These are phyloP conservation scores for Fusarium foetens DNA, from an alignment of 2,329 filamentous ascomycete genomes.

Conservation along the genomic window DNA sequence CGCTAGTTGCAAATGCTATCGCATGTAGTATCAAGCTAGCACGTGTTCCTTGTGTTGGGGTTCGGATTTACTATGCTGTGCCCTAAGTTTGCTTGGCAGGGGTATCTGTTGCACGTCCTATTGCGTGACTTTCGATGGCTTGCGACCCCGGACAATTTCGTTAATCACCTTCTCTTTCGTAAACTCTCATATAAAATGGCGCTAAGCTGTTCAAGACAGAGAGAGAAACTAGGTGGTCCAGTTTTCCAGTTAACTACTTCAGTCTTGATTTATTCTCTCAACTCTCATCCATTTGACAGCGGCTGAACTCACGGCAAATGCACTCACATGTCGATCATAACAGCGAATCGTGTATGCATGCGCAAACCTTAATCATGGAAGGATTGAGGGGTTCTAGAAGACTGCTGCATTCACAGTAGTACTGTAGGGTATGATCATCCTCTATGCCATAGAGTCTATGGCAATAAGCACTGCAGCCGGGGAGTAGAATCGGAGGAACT, in stretches of 20 bases:
- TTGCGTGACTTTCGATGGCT: not conserved
- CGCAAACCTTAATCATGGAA: not conserved
- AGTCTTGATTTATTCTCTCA: accelerated
- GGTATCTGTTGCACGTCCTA: not conserved
- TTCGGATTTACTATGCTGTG: not conserved
- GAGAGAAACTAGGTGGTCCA: no score
- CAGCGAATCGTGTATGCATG: not conserved
- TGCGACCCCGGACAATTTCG: not conserved
- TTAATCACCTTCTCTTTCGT: not conserved
- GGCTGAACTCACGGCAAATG: not conserved
- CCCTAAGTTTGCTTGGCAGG: not conserved
- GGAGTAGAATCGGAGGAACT: not conserved
- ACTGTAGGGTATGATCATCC: not conserved
- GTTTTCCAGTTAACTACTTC: accelerated
- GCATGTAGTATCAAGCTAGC: not conserved
- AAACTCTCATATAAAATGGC: not conserved
- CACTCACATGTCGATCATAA: not conserved
- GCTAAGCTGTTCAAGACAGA: accelerated
- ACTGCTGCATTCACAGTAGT: not conserved
- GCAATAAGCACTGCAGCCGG: not conserved
- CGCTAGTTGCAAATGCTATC: not conserved
- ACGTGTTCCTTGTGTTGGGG: not conserved
- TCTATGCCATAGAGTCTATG: not conserved
- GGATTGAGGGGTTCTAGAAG: not conserved
- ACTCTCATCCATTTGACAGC: not conserved